Evolutionary conservation across 2,329 filamentous ascomycete genomes (phyloP).

Genomic region (Ophiostoma australiae): DNA sequence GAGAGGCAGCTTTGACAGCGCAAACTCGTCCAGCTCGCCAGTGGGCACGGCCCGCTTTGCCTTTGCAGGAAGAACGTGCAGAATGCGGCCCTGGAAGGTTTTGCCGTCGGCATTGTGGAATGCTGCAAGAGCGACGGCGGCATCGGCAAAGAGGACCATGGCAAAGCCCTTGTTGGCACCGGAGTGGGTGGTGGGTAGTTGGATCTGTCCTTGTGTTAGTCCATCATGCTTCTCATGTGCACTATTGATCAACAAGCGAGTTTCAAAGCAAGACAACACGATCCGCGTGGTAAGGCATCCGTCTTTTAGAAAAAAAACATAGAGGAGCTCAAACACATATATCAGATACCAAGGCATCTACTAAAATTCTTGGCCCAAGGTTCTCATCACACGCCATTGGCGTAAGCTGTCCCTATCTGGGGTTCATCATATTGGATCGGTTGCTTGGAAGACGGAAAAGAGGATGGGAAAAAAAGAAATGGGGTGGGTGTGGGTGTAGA

Average conservation of each 20-base stretch:
- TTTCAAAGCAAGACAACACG: conserved; percentile 15
- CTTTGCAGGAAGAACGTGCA: conserved; percentile 83
- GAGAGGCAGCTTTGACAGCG: conserved; percentile 82
- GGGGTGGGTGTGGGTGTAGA: background rate
- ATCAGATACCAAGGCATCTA: conserved; percentile 97
- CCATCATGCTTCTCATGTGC: background rate
- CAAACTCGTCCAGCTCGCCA: conserved; percentile 68
- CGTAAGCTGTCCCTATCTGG: conserved; percentile 99
- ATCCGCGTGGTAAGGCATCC: background rate
- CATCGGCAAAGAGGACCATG: conserved; percentile 71
- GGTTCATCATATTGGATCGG: conserved; percentile 70
- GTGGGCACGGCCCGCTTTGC: conserved; percentile 64
- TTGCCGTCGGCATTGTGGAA: conserved; percentile 75
- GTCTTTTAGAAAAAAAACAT: background rate
- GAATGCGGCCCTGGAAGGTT: conserved; percentile 83
- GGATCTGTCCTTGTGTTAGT: conserved; percentile 60
- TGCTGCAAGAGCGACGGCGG: conserved; percentile 70
- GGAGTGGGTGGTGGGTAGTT: conserved; percentile 70
- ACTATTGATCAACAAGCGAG: background rate
- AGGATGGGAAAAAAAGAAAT: background rate
- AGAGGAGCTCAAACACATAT: conserved; percentile 8
- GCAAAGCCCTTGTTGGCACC: conserved; percentile 84
- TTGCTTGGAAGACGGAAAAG: background rate
- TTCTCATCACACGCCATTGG: conserved; percentile 80
- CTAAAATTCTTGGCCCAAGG: conserved; percentile 95